Percentiles rank a stretch among this genome's conserved stretches.
These are phyloP conservation scores for Neurospora sp. DNA, from an alignment of 495 filamentous ascomycete genomes.

Conservation along the genomic window DNA sequence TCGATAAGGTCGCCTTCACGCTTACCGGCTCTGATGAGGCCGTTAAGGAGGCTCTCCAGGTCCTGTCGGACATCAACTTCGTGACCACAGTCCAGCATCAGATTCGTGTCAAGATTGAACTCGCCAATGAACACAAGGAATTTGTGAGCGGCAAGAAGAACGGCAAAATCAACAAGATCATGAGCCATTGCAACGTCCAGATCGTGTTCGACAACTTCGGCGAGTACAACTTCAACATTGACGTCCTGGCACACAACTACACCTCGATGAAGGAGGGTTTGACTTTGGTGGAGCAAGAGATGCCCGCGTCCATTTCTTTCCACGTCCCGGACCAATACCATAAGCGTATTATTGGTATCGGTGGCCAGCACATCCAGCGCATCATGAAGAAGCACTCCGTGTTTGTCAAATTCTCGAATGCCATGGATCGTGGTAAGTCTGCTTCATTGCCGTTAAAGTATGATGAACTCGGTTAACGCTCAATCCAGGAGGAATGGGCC, in stretches of 20 bases:
- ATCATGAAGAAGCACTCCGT: slow-evolving; percentile 99
- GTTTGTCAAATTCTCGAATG: slow-evolving; percentile 99
- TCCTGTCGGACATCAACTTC: slow-evolving; percentile 85
- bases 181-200: slow-evolving; percentile 97
- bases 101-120: slow-evolving; percentile 94
- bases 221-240: slow-evolving; percentile 99
- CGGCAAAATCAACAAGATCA: slow-evolving; percentile 99
- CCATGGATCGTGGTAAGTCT: slow-evolving; percentile 70
- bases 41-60: slow-evolving; percentile 84
- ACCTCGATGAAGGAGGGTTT: slow-evolving; percentile 87
- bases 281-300: slow-evolving; percentile 92
- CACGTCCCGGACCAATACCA: slow-evolving; percentile 99
- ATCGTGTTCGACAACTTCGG: slow-evolving; percentile 98
- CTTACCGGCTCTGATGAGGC: slow-evolving; percentile 93
- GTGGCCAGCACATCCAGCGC: slow-evolving; percentile 95
- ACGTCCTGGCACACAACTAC: slow-evolving; percentile 83
- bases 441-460: neutral
- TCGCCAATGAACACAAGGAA: slow-evolving; percentile 98
- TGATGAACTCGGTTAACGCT: neutral
- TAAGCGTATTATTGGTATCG: slow-evolving; percentile 98
- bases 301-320: slow-evolving; percentile 98
- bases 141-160: slow-evolving; percentile 99
- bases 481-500: slow-evolving; percentile 52
- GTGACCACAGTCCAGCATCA: slow-evolving; percentile 79
- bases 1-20: slow-evolving; percentile 85